These are phyloP conservation scores for Suhomyces ambrosiae DNA, from an alignment of 1,139 yeast genomes.

Conservation along the genomic window DNA sequence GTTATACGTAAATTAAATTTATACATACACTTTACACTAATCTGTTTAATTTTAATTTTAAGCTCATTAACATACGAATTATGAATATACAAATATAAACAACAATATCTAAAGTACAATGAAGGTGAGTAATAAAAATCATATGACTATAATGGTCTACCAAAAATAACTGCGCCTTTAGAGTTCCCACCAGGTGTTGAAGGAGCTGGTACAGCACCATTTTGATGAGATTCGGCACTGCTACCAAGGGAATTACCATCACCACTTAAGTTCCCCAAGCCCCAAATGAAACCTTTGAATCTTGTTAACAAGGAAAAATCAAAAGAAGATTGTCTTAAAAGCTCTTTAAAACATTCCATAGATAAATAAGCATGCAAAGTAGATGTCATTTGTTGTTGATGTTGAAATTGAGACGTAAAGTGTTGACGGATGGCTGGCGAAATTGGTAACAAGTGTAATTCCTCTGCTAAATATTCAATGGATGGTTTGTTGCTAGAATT, in stretches of 20 bases:
- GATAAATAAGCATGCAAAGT: constrained; percentile 57
- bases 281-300: constrained; percentile 57
- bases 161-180: constrained; percentile 36
- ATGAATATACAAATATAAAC: not conserved
- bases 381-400: constrained; percentile 47
- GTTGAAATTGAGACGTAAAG: constrained; percentile 38
- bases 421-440: constrained; percentile 53
- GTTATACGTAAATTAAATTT: no score
- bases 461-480: constrained; percentile 57
- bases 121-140: constrained; percentile 3
- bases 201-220: constrained; percentile 26
- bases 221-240: constrained; percentile 18
- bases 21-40: not conserved
- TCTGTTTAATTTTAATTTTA: not conserved
- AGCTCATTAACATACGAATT: constrained; percentile 4
- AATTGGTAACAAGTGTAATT: constrained; percentile 54
- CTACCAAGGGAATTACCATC: constrained; percentile 14
- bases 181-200: constrained; percentile 24
- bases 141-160: constrained; percentile 30
- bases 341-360: constrained; percentile 59
- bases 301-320: constrained; percentile 37
- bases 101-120: constrained; percentile 12
- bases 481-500: constrained; percentile 42
- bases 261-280: constrained; percentile 39
- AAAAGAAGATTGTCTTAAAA: constrained; percentile 46